phyloP scores from a whole-genome alignment of 2,329 filamentous ascomycete genomes.

The Penicillium sp. region DNA sequence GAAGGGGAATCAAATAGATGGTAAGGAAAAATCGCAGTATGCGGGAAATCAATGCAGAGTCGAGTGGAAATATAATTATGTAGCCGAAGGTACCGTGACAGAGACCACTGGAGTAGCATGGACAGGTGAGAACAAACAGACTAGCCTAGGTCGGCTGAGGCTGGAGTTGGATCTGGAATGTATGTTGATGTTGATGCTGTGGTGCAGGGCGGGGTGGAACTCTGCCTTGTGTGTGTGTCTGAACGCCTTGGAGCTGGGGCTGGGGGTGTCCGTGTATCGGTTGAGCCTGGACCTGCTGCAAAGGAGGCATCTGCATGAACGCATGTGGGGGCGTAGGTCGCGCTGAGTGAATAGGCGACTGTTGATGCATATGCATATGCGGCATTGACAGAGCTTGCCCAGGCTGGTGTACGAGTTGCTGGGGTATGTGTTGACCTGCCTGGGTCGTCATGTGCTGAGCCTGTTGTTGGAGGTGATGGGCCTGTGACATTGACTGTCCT shows the following conservation, averaged over 20 bases:
- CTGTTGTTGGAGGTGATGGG: slow-evolving; percentile 9
- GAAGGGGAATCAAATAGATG: background rate
- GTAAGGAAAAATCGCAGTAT: background rate
- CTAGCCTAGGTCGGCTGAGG: slow-evolving; percentile 18
- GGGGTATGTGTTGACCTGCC: slow-evolving; percentile 10
- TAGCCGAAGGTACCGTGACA: background rate
- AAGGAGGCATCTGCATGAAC: slow-evolving; percentile 24
- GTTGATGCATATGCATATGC: slow-evolving; percentile 26
- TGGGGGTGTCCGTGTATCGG: slow-evolving; percentile 12
- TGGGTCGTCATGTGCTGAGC: slow-evolving; percentile 15
- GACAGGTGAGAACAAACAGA: background rate
- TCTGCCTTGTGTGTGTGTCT: slow-evolving; percentile 13
- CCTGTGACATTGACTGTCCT: background rate
- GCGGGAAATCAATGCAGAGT: slow-evolving; percentile 6
- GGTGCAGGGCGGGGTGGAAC: slow-evolving; percentile 24
- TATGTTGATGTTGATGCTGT: slow-evolving; percentile 28
- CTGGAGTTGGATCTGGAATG: slow-evolving; percentile 26
- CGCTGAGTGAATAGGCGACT: slow-evolving; percentile 14
- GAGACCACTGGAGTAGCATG: background rate
- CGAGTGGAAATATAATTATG: background rate
- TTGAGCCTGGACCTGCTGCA: slow-evolving; percentile 23
- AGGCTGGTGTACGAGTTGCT: slow-evolving; percentile 8
- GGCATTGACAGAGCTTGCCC: slow-evolving; percentile 22
- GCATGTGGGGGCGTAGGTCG: slow-evolving; percentile 19
- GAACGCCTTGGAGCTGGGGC: slow-evolving; percentile 8